Evolutionary conservation across 305 asterid species (phyloP).

Genomic region (Plantago rigida): DNA sequence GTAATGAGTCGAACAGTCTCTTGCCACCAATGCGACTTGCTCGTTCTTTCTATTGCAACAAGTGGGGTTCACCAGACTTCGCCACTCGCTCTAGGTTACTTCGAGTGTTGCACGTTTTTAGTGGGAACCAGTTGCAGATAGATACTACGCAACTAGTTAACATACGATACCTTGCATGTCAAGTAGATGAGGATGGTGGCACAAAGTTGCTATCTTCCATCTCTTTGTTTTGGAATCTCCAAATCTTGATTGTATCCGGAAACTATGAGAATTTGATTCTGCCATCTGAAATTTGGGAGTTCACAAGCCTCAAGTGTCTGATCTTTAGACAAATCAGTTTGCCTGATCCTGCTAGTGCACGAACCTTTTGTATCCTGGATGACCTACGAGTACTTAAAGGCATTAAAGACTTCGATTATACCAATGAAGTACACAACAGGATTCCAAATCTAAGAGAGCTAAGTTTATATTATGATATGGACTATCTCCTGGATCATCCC

Average conservation of each 20-base stretch:
- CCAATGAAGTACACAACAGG: constrained; percentile 22
- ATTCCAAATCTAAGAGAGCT: constrained; percentile 29
- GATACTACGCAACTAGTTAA: constrained; percentile 24
- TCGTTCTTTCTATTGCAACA: not conserved
- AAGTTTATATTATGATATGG: constrained; percentile 9
- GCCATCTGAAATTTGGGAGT: constrained; percentile 31
- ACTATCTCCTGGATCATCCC: not conserved
- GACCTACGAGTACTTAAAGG: constrained; percentile 8
- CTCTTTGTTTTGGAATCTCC: constrained; percentile 22
- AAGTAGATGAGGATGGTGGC: too few species aligned
- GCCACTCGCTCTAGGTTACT: constrained; percentile 25
- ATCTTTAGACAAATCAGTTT: constrained; percentile 19
- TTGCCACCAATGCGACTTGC: not conserved
- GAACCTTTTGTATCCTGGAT: not conserved
- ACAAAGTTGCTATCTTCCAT: constrained; percentile 6
- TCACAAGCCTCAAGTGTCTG: constrained; percentile 30
- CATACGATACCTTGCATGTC: constrained; percentile 25
- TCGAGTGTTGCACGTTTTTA: constrained; percentile 29
- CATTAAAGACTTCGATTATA: constrained; percentile 22
- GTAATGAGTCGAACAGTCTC: too few species aligned
- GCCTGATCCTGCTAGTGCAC: constrained; percentile 9
- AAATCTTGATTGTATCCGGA: constrained; percentile 24
- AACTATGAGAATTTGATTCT: constrained; percentile 24
- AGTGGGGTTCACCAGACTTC: too few species aligned
- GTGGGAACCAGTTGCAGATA: constrained; percentile 23